Conservation (phyloP, 306 rosid genomes). For the Argentina anserina region DNA sequence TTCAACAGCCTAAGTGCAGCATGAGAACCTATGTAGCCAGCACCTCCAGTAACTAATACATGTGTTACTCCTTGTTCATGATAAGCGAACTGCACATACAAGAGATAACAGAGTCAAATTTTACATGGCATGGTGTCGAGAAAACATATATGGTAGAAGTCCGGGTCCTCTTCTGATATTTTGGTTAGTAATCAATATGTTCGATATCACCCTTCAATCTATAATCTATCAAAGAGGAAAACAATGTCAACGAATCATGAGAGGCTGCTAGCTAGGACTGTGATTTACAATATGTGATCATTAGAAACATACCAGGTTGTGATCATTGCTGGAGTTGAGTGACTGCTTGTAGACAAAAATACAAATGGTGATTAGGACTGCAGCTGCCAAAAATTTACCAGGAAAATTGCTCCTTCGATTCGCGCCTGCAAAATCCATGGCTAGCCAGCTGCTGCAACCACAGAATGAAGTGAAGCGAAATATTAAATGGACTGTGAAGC, state of each 20-base stretch:
- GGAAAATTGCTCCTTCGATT: slow-evolving; percentile 51
- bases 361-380: slow-evolving; percentile 53
- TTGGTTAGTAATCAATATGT: neutral
- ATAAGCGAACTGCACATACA: slow-evolving; percentile 47
- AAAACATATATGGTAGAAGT: neutral
- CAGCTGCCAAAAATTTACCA: slow-evolving; percentile 58
- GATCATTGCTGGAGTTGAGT: slow-evolving; percentile 41
- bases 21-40: slow-evolving; percentile 96
- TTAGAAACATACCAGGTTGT: slow-evolving; percentile 48
- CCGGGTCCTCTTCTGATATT: neutral
- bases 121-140: neutral
- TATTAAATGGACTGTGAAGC: neutral
- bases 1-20: slow-evolving; percentile 74
- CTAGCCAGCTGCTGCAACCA: slow-evolving; percentile 25
- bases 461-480: neutral
- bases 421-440: slow-evolving; percentile 69
- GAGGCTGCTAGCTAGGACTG: neutral
- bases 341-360: slow-evolving; percentile 64
- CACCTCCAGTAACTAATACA: slow-evolving; percentile 93
- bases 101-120: neutral
- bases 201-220: neutral
- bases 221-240: neutral
- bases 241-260: neutral
- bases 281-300: neutral
- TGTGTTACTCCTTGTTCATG: slow-evolving; percentile 71